phyloP scores from a whole-genome alignment of 129 eudicot species.

The Erigeron canadensis region DNA sequence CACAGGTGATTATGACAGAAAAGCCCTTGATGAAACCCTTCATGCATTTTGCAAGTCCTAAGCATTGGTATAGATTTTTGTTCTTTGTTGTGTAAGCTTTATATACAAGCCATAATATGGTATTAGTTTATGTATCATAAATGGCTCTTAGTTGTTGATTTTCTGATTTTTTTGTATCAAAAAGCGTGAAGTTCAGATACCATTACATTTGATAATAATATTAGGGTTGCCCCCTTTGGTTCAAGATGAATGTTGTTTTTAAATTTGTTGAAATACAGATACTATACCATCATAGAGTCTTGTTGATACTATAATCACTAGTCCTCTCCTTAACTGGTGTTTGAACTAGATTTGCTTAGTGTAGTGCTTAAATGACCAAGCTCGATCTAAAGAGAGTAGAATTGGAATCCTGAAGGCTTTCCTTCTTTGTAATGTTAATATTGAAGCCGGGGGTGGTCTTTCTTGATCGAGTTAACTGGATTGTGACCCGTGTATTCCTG shows the following conservation, averaged over 20 bases:
- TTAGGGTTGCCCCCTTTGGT: not conserved
- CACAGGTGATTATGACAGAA: slow-evolving; percentile 77
- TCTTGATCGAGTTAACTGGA: too few species aligned
- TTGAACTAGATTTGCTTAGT: too few species aligned
- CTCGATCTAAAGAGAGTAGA: too few species aligned
- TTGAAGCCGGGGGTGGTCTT: too few species aligned
- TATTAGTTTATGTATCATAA: slow-evolving; percentile 21
- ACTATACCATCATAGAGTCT: too few species aligned
- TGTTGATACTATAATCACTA: too few species aligned
- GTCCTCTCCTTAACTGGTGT: too few species aligned
- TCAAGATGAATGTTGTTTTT: not conserved
- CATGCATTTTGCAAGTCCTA: slow-evolving; percentile 88
- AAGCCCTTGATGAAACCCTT: slow-evolving; percentile 80
- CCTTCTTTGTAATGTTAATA: too few species aligned
- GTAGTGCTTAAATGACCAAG: too few species aligned
- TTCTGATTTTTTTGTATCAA: not conserved
- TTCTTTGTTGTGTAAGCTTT: slow-evolving; percentile 23
- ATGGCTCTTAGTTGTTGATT: slow-evolving; percentile 13
- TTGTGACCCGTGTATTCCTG: too few species aligned
- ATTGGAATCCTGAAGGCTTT: too few species aligned
- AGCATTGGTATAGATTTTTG: slow-evolving; percentile 21
- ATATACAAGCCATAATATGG: slow-evolving; percentile 15
- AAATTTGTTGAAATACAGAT: not conserved
- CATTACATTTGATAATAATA: slow-evolving; percentile 20
- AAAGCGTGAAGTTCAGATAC: slow-evolving; percentile 1